Evolutionary conservation across 2,329 filamentous ascomycete genomes (phyloP).

Genomic region (Colletotrichum godetiae): DNA sequence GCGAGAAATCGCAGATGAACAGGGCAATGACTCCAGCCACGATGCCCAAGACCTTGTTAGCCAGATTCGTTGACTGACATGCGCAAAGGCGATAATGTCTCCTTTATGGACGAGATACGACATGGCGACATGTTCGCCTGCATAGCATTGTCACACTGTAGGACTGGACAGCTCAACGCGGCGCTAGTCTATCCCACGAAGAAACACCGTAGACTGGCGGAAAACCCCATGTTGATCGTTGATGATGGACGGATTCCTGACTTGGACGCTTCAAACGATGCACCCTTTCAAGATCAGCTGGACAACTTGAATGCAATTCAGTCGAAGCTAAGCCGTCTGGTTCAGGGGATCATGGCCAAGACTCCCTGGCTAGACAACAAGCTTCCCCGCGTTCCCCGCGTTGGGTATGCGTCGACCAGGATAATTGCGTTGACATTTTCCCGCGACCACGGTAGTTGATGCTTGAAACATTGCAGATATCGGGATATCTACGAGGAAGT

Average conservation of each 20-base stretch:
- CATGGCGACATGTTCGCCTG: neutral
- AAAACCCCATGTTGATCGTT: neutral
- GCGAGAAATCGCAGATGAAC: neutral
- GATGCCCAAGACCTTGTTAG: neutral
- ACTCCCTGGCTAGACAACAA: neutral
- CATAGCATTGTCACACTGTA: neutral
- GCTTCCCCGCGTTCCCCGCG: slow-evolving; percentile 6
- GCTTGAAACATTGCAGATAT: neutral
- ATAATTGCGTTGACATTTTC: neutral
- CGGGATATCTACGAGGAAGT: neutral
- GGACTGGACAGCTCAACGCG: neutral
- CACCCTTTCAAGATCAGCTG: neutral
- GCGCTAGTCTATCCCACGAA: neutral
- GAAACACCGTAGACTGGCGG: neutral
- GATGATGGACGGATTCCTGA: neutral
- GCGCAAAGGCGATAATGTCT: neutral
- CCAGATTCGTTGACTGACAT: neutral
- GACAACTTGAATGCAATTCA: neutral
- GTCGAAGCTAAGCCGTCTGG: neutral
- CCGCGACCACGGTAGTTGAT: neutral
- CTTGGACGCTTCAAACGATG: neutral
- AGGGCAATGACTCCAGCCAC: neutral
- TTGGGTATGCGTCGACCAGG: neutral
- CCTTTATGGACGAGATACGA: neutral
- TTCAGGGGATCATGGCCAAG: neutral